Conservation (phyloP, 2,329 filamentous ascomycete species). For the Dichotomopilus funicola region DNA sequence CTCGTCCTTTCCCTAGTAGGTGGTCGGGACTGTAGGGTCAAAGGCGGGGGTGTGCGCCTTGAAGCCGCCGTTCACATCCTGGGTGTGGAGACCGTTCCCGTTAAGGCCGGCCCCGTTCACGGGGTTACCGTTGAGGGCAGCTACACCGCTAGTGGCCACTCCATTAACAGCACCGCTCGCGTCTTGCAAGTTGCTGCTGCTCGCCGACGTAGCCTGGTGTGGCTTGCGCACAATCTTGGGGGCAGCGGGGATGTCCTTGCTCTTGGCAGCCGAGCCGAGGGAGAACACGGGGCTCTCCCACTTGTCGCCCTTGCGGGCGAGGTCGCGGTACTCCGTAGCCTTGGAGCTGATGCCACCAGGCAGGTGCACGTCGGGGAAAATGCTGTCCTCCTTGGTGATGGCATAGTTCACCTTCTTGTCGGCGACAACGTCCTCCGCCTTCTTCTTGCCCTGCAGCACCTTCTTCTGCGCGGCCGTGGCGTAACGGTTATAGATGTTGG, state of each 20-base stretch:
- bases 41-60: slow-evolving; percentile 3
- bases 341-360: slow-evolving; percentile 87
- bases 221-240: slow-evolving; percentile 46
- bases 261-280: slow-evolving; percentile 70
- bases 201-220: slow-evolving; percentile 20
- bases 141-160: not conserved
- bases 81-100: not conserved
- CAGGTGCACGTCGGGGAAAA: slow-evolving; percentile 78
- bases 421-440: slow-evolving; percentile 55
- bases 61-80: not conserved
- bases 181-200: not conserved
- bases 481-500: slow-evolving; percentile 85
- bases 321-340: slow-evolving; percentile 86
- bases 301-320: slow-evolving; percentile 79
- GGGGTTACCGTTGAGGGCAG: not conserved
- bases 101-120: not conserved
- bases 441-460: slow-evolving; percentile 67
- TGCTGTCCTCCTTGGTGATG: slow-evolving; percentile 81
- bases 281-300: slow-evolving; percentile 95
- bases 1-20: not conserved
- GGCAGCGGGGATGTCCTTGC: slow-evolving; percentile 60
- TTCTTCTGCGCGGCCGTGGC: slow-evolving; percentile 67
- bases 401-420: slow-evolving; percentile 75
- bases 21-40: not conserved
- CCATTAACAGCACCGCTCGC: too few species aligned